Percentiles rank a stretch among this genome's conserved stretches.
These are phyloP conservation scores for Calocybe gambosa DNA, from an alignment of 1,284 basidiomycete genomes.

Conservation along the genomic window DNA sequence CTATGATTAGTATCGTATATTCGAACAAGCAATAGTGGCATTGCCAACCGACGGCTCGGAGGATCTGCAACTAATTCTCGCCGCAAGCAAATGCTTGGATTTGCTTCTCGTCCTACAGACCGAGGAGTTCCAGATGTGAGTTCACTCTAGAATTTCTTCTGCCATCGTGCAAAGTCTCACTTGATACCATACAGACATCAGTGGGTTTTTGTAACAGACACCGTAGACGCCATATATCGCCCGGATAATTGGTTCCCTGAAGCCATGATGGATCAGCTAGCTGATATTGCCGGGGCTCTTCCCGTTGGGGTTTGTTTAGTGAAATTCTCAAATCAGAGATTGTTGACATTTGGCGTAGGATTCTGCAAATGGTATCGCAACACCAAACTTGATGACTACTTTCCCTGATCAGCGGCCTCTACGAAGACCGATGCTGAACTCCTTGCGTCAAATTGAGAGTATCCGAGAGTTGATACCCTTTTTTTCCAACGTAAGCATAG, in stretches of 20 bases:
- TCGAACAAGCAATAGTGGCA: conserved; percentile 60
- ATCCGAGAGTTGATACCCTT: conserved; percentile 81
- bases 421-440: conserved; percentile 68
- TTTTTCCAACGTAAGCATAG: conserved; percentile 83
- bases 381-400: conserved; percentile 21
- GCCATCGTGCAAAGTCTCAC: conserved; percentile 1
- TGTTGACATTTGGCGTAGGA: conserved; percentile 10
- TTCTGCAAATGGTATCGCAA: conserved; percentile 17
- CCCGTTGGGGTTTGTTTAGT: conserved; percentile 38
- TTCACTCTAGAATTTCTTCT: conserved; percentile 1
- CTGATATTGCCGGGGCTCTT: conserved; percentile 71
- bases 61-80: conserved; percentile 74
- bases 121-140: conserved; percentile 96
- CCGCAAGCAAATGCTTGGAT: conserved; percentile 93
- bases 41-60: conserved; percentile 77
- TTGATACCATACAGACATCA: conserved; percentile 71
- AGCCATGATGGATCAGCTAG: conserved; percentile 86
- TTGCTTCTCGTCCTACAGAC: conserved; percentile 88
- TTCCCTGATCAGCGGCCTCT: conserved; percentile 37
- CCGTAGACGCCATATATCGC: conserved; percentile 89
- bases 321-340: not conserved
- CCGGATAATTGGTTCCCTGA: conserved; percentile 80
- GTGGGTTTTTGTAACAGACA: conserved; percentile 99
- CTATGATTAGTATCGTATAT: conserved; percentile 57
- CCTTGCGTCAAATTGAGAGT: conserved; percentile 68